These are phyloP conservation scores for Phialophora macrospora DNA, from an alignment of 2,329 filamentous ascomycete species.

Conservation along the genomic window DNA sequence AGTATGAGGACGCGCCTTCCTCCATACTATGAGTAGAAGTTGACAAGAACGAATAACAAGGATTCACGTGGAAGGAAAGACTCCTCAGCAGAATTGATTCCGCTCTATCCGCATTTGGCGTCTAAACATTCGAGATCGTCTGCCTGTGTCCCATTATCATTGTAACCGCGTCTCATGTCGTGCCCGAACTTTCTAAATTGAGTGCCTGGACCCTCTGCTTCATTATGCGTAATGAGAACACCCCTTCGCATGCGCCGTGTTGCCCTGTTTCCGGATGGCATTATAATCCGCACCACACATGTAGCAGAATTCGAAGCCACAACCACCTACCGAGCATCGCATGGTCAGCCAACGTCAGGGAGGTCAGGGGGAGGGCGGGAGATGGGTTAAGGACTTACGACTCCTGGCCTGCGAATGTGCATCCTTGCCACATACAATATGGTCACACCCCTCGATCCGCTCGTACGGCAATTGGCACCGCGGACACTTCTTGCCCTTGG, in stretches of 20 bases:
- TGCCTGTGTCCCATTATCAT: too few species aligned
- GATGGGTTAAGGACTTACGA: constrained; percentile 8
- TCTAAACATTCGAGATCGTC: too few species aligned
- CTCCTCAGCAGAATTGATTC: too few species aligned
- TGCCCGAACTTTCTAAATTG: too few species aligned
- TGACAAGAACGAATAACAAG: too few species aligned
- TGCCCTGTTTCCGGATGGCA: constrained; percentile 16
- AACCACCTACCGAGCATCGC: constrained; percentile 8
- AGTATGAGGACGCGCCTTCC: too few species aligned
- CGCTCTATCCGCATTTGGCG: too few species aligned
- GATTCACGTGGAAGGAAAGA: too few species aligned
- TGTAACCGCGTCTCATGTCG: too few species aligned
- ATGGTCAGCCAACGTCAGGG: not conserved
- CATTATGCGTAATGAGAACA: constrained; percentile 18
- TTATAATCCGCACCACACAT: constrained; percentile 20
- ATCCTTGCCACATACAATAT: constrained; percentile 21
- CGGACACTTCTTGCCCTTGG: constrained; percentile 23
- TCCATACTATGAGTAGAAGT: too few species aligned
- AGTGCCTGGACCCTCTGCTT: not conserved
- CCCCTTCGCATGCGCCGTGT: constrained; percentile 15
- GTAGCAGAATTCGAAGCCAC: constrained; percentile 25
- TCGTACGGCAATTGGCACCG: constrained; percentile 17
- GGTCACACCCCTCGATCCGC: constrained; percentile 21
- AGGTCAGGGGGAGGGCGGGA: not conserved
- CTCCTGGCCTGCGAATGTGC: constrained; percentile 14